Evolutionary conservation across 257 asterid genomes (phyloP), one percentile per base, ranked within the genome.

Genomic region (Avicennia marina): DNA sequence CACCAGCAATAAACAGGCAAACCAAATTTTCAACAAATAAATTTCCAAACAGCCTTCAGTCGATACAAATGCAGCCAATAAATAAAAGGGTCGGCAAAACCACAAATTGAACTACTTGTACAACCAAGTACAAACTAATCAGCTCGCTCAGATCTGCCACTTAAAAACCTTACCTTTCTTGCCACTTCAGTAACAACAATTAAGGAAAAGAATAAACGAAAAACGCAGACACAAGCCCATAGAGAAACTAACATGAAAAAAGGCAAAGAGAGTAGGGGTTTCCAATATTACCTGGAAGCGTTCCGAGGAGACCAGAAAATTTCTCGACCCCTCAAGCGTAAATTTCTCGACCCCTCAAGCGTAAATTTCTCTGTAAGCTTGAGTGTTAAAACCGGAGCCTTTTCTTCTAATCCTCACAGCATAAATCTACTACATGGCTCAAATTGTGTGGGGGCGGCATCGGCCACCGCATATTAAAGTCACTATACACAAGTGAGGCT

Each of bases 241-340:
- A 9, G 32, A 21, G 17, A 22, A 27, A 16, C 57, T 6, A 16
- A 26, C 7, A 39, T 6, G 26, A 44, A 63, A 33, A 31, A 39
- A 36, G 8, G 18, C 25, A 11, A 13, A 2, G 13, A 41, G 20
- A 36, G 40, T 32, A 18, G 51, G 33, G 31, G 11, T 27, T 43
- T 12, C 48, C 13, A n/a, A 52, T 4, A 17, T 55, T 60, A 77
- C 83, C 83, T 77, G n/a, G 66, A 43, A 62, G 51, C 74, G 65
- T 65, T 26, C 20, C 21, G 9, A 7, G 54, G 53, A 47, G 18
- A 24, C 25, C 26, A 43, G 49, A 24, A 47, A 24, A 17, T 9
- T 11, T 40, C 13, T n/a, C 22, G 9, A 17, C 15, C 19, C 16
- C 47, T 47, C 33, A 5, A 1, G 21, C 18, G 18, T 1, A 42